Evolutionary conservation across 23 red algal genomes (phyloP), one percentile per base, ranked within the genome.

Genomic region (Gracilaria gracilis): DNA sequence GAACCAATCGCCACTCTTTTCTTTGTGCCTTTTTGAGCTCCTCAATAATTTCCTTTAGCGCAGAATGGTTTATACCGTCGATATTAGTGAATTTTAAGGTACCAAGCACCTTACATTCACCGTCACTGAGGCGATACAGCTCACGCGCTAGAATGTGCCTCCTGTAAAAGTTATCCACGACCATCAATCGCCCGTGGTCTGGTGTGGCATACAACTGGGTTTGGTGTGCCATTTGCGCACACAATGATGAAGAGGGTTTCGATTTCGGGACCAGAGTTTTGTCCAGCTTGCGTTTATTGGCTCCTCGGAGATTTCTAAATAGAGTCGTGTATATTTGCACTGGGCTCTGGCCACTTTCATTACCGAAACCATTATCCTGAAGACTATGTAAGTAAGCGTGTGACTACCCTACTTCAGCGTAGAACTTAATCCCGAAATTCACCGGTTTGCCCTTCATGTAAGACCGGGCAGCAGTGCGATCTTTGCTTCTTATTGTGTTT

Each of bases 191-290:
- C 28, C 37, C 28, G 50, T 50, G 4, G 21, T 3, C 23, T 9
- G 19, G 75, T 49, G 75, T 54, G 21, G 75, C 5, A 57, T 79
- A 24, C 75, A 79, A 79, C 38, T 79, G 8, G 1, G 75, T 79
- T 21, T 79, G 75, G 31, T 79, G 75, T 51, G 37, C 37, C 37
- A 79, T 32, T 40, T 79, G 75, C 5, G 75, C 50, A 15, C 75
- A 79, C 37, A 5, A 51, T 23, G 50, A 79, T 50, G 75, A 11
- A 3, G 35, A 49, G 13, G 33, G 37, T 4, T 3, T 51, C 3
- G 32, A 79, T 49, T 49, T 79, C 14, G 75, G 5, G 8, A 79
- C 32, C 28, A 79, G 15, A 16, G 4, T 54, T 14, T 9, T 2
- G 50, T 49, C 75, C 16, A 79, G 20, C 19, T 54, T 79, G 4